Conservation (phyloP, 108 stramenopile species). For the Nitzschia inconspicua region DNA sequence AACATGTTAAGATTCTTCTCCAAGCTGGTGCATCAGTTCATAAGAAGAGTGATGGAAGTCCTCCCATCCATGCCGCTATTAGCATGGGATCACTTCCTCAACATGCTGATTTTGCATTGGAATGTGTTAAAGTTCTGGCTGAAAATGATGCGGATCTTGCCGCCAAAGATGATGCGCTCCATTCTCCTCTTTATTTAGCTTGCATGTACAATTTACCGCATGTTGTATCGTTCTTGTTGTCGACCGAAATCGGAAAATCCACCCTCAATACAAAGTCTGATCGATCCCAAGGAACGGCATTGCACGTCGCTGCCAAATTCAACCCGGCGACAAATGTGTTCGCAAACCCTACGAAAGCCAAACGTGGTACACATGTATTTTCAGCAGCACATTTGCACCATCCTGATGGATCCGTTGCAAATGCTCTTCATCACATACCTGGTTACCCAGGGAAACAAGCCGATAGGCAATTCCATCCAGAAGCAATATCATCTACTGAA, state of each 20-base stretch:
- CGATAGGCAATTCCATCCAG: background rate
- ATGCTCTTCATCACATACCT: conserved; percentile 33
- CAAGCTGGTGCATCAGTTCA: conserved; percentile 68
- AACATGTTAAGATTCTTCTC: conserved; percentile 73
- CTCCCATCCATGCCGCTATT: conserved; percentile 78
- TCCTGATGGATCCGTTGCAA: conserved; percentile 35
- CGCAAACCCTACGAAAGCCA: conserved; percentile 12
- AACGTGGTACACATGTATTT: too few relatives aligned
- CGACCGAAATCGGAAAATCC: conserved; percentile 42
- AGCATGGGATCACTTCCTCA: conserved; percentile 68
- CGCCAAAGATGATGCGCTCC: conserved; percentile 78
- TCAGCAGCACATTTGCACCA: conserved; percentile 20
- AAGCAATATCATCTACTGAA: conserved; percentile 1
- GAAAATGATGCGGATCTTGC: conserved; percentile 71
- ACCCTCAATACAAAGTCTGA: conserved; percentile 74
- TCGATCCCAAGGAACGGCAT: conserved; percentile 67
- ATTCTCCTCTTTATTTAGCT: conserved; percentile 81
- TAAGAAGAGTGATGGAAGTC: conserved; percentile 80
- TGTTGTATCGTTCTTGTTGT: conserved; percentile 59
- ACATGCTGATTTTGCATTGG: conserved; percentile 69
- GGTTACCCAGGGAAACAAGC: conserved; percentile 34
- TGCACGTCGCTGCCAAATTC: conserved; percentile 87
- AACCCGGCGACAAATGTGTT: too few relatives aligned
- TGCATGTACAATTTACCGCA: conserved; percentile 66
- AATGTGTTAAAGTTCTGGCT: conserved; percentile 56